Evolutionary conservation across 148 eudicot species (phyloP), one percentile per base, ranked within the genome.

Genomic region (Tetragonia tetragonoides): DNA sequence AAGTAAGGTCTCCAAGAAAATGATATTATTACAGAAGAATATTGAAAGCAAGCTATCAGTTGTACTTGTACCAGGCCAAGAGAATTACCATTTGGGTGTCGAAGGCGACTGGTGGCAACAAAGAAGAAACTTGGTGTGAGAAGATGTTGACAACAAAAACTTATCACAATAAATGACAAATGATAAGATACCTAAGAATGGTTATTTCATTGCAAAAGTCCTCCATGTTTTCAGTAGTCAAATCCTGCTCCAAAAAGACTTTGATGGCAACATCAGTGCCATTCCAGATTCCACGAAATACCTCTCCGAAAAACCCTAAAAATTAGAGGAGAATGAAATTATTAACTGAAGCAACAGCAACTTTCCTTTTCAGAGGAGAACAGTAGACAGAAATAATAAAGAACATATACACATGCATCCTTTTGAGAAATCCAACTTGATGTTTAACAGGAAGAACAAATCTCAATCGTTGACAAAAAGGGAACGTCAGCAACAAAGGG

Each of bases 121-220:
- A 53, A 64, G 23, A 76, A 68, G 70, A 81, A 82, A 28, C 39
- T n/a, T 18, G 12, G 67, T 4, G 82, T 89, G 69, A 91, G 88
- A 54, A 53, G 63, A 23, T 72, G 11, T 68, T 44, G 57, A 74
- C 59, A 65, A 49, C 46, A 41, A 6, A 21, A 46, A 57, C 8
- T 21, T 46, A 37, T 66, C 39, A 73, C 21, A 53, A 78, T 37
- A 57, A 75, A 68, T 0, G 4, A 81, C 16, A 44, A 76, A 81
- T 28, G 17, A 54, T 60, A 44, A 80, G 41, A 59, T 87, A 93
- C 99, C 99, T 90, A 63, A 95, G 90, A 83, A 96, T 96, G 61
- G 99, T 84, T 77, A 96, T 91, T 79, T 95, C 99, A 76, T 95
- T 95, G 88, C 99, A 95, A 75, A 95, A 95, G 78, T 95, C 99